Evolutionary conservation across 106 monocot species (phyloP).

Genomic region (Apostasia ramifera): DNA sequence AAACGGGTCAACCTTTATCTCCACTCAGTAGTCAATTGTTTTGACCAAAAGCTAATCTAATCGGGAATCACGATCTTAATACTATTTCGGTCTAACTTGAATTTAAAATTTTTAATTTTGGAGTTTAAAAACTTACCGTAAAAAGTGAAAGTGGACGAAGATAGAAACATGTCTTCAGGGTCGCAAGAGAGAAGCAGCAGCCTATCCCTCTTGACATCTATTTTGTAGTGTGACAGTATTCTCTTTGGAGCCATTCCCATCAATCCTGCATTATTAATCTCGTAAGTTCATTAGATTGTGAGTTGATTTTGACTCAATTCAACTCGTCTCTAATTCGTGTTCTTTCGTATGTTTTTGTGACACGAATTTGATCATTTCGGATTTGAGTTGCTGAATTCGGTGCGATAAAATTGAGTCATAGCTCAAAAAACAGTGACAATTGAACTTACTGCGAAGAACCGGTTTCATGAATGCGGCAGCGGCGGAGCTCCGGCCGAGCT

Average conservation of each 20-base stretch:
- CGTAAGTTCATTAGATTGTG: too few species aligned
- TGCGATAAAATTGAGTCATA: too few species aligned
- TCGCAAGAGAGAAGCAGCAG: slow-evolving; percentile 70
- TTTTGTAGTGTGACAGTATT: slow-evolving; percentile 75
- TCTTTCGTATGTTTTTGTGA: too few species aligned
- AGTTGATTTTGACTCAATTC: too few species aligned
- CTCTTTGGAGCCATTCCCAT: slow-evolving; percentile 73
- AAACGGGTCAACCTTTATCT: background rate
- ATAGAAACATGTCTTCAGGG: slow-evolving; percentile 87
- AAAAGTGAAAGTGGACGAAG: slow-evolving; percentile 81
- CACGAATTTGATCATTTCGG: too few species aligned
- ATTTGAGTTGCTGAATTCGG: too few species aligned
- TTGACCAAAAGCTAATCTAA: too few species aligned
- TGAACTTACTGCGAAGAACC: slow-evolving; percentile 33
- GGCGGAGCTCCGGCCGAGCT: background rate
- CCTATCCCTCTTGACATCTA: slow-evolving; percentile 52
- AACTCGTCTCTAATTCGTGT: too few species aligned
- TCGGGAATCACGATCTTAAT: too few species aligned
- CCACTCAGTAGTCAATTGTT: too few species aligned
- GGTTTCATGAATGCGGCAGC: slow-evolving; percentile 51
- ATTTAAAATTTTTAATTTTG: background rate
- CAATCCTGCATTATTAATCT: slow-evolving; percentile 29
- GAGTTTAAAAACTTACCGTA: slow-evolving; percentile 36
- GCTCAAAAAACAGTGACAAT: too few species aligned
- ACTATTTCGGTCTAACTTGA: too few species aligned